Base-by-base conservation (phyloP, 2,329 filamentous ascomycete genomes). In the Pseudogymnoascus sp. region DNA sequence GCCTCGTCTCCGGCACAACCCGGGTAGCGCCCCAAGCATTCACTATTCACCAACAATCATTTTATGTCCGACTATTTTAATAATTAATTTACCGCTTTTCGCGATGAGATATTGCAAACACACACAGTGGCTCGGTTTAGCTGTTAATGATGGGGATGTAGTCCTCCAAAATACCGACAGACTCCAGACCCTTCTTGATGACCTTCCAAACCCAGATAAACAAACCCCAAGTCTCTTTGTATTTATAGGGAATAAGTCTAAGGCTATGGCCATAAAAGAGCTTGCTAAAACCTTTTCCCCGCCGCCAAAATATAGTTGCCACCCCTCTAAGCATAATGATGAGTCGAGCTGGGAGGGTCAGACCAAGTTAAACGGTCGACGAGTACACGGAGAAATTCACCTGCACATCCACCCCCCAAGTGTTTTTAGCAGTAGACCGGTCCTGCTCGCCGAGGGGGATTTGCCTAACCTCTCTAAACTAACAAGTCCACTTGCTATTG, bases 51-150 rank as follows among this genome's bases (percentile, higher is more conserved):
- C 21, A 21, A 21, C 21, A 21, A 21, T 2, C 21, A 21, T 21
- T 21, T 21, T 21, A 21, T 21, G 21, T 21, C 21, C 21, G 21
- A 21, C 21, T 21, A 21, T 21, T 21, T 21, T 21, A 21, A 21
- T 21, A 21, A 21, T 21, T 21, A 21, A 21, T 21, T 21, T 21
- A 21, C 21, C 21, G 21, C 21, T 21, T 37, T n/a, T n/a, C 8
- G 36, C 36, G 10, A 66, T 66, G 60, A 60, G 62, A 21, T 66
- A 66, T 40, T 66, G 60, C 39, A 66, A 66, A 36, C 62, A 66
- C 59, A 66, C 60, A 29, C 52, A 66, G 31, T 66, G 62, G 62
- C 62, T 66, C 40, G 40, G 60, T 33, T 64, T 66, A 59, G 36
- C 36, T n/a, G 42, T 33, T 6, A 63, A 59, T 25, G 40, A 66